Conservation (phyloP, 345 rosid genomes). For the Dipteronia dyeriana region DNA sequence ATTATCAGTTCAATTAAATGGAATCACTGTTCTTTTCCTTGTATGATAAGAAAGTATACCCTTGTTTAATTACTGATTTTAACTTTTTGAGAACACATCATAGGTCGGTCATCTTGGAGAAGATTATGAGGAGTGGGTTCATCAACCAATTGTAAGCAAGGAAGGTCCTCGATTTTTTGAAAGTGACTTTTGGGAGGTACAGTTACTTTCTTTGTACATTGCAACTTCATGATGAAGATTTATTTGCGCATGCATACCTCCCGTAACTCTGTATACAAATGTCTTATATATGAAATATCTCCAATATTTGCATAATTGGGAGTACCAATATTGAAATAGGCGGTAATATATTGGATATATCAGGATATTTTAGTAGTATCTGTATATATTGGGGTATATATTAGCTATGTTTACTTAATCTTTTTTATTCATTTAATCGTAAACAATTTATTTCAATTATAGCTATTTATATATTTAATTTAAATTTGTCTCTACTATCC, state of each 20-base stretch:
- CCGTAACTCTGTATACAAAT: neutral
- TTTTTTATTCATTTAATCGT: neutral
- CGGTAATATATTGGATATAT: neutral
- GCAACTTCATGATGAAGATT: neutral
- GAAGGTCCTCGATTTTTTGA: constrained; percentile 95
- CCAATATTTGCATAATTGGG: neutral
- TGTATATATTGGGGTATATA: neutral
- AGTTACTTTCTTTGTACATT: neutral
- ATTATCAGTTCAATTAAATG: constrained; percentile 7
- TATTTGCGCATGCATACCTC: neutral
- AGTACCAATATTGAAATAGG: neutral
- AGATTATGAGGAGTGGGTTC: constrained; percentile 94
- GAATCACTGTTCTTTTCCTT: neutral
- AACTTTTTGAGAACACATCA: constrained; percentile 11
- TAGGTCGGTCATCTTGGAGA: constrained; percentile 99
- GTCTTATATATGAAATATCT: neutral
- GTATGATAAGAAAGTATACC: neutral
- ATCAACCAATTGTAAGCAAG: constrained; percentile 87
- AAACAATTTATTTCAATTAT: no score
- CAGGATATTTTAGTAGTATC: neutral
- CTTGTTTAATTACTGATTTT: neutral
- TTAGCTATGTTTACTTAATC: neutral
- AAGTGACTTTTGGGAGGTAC: constrained; percentile 92
- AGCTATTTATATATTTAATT: neutral
- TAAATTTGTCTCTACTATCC: neutral